Evolutionary conservation across 169 alveolate species (phyloP).

Genomic region (Eimeria praecox): DNA sequence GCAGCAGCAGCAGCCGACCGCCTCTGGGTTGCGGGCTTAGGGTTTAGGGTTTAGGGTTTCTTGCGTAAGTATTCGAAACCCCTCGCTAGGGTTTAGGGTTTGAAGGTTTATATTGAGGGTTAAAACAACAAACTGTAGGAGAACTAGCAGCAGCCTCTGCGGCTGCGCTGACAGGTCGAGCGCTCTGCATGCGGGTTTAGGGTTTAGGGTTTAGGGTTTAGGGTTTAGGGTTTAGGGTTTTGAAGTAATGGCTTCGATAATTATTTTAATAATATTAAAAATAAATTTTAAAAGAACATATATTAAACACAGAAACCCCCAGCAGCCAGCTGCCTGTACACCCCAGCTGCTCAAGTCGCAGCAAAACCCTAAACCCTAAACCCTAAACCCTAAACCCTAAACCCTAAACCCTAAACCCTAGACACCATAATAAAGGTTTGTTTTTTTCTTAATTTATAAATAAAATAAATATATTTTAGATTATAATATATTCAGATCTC

Average conservation of each 20-base stretch:
- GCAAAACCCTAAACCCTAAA: neutral
- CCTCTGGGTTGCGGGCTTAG: neutral
- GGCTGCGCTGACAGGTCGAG: neutral
- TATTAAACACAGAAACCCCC: neutral
- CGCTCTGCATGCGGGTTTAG: neutral
- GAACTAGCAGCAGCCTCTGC: neutral
- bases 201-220: neutral
- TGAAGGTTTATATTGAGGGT: neutral
- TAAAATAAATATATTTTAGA: too few species aligned
- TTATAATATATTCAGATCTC: too few species aligned
- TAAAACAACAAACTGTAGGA: neutral
- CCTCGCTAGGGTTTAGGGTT: neutral
- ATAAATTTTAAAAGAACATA: neutral
- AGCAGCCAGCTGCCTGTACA: neutral
- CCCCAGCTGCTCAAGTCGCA: neutral
- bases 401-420: conserved; percentile 14
- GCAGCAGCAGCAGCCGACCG: conserved; percentile 10
- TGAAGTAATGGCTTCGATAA: neutral
- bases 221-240: neutral
- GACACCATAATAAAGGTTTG: neutral
- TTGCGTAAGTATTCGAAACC: neutral
- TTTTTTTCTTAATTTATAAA: too few species aligned
- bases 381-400: conserved; percentile 44
- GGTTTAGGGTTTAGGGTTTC: neutral
- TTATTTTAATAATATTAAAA: neutral